These are phyloP conservation scores for Colletotrichum sp. DNA, from an alignment of 2,329 filamentous ascomycete species.

Conservation along the genomic window DNA sequence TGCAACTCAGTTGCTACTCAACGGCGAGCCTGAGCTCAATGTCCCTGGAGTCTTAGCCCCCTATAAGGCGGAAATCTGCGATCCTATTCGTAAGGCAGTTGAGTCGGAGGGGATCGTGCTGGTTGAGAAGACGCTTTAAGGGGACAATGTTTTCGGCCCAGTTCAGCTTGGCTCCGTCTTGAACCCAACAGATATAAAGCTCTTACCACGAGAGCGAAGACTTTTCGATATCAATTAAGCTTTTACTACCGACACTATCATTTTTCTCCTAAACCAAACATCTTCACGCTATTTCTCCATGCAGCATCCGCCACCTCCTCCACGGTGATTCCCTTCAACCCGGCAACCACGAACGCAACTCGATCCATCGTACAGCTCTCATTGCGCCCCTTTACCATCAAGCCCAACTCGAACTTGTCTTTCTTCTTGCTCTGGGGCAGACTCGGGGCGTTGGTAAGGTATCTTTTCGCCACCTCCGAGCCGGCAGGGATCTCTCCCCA, in stretches of 20 bases:
- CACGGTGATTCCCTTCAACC: slow-evolving; percentile 46
- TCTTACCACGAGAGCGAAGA: background rate
- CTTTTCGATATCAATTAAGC: background rate
- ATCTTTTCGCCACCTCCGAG: slow-evolving; percentile 43
- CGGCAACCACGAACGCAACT: slow-evolving; percentile 53
- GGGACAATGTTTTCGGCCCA: background rate
- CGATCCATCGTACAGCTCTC: slow-evolving; percentile 54
- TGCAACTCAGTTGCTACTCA: slow-evolving; percentile 77
- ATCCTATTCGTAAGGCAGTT: slow-evolving; percentile 77
- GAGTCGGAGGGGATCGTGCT: slow-evolving; percentile 77
- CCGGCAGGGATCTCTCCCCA: slow-evolving; percentile 47
- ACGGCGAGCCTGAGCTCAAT: slow-evolving; percentile 65
- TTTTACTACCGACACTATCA: background rate
- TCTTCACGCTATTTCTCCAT: slow-evolving; percentile 38
- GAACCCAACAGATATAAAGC: background rate
- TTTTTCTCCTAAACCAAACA: slow-evolving; percentile 27
- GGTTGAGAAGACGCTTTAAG: slow-evolving; percentile 65
- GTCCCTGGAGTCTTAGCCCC: slow-evolving; percentile 80
- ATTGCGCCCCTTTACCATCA: slow-evolving; percentile 56
- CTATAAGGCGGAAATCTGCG: slow-evolving; percentile 73
- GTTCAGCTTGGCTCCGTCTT: background rate
- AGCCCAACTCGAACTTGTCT: slow-evolving; percentile 49
- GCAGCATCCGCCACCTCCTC: slow-evolving; percentile 46
- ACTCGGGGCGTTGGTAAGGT: slow-evolving; percentile 40
- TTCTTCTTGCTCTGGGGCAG: slow-evolving; percentile 50